phyloP scores from a whole-genome alignment of 106 monocot species.

The Cymbidium sinense region DNA sequence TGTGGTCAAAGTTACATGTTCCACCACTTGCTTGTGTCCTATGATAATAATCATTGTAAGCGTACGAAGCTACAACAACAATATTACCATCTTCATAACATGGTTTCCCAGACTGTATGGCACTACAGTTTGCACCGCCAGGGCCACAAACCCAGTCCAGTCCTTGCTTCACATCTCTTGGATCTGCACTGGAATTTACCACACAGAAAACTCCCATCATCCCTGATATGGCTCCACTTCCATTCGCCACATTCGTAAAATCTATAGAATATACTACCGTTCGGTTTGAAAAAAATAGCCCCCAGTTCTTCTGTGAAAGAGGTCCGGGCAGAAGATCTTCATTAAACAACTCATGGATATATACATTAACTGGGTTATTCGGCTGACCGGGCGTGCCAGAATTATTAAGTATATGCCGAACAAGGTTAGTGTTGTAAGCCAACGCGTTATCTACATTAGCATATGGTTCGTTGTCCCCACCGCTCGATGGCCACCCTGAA shows the following conservation, averaged over 20 bases:
- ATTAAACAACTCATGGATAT: conserved; percentile 76
- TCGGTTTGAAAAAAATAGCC: conserved; percentile 58
- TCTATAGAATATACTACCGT: conserved; percentile 50
- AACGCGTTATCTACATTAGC: conserved; percentile 78
- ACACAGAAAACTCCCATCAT: conserved; percentile 61
- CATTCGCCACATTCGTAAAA: conserved; percentile 17
- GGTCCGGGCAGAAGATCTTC: conserved; percentile 55
- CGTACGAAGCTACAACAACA: conserved; percentile 54
- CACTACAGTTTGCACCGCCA: conserved; percentile 73
- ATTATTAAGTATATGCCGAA: conserved; percentile 53
- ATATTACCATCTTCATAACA: conserved; percentile 55
- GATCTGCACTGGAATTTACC: conserved; percentile 53
- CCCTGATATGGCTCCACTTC: conserved; percentile 16
- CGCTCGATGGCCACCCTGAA: conserved; percentile 81
- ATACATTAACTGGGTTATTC: conserved; percentile 32
- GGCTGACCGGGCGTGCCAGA: conserved; percentile 66
- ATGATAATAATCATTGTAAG: conserved; percentile 67
- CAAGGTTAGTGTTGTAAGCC: conserved; percentile 73
- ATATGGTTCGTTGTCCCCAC: conserved; percentile 50
- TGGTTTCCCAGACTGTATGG: conserved; percentile 71
- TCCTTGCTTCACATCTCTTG: conserved; percentile 47
- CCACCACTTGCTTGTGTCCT: conserved; percentile 55
- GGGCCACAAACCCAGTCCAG: conserved; percentile 93
- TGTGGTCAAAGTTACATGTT: conserved; percentile 59
- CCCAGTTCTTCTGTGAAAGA: conserved; percentile 74